Base-by-base conservation (phyloP, 2,329 filamentous ascomycete species). In the Scortechinia acanthostroma region DNA sequence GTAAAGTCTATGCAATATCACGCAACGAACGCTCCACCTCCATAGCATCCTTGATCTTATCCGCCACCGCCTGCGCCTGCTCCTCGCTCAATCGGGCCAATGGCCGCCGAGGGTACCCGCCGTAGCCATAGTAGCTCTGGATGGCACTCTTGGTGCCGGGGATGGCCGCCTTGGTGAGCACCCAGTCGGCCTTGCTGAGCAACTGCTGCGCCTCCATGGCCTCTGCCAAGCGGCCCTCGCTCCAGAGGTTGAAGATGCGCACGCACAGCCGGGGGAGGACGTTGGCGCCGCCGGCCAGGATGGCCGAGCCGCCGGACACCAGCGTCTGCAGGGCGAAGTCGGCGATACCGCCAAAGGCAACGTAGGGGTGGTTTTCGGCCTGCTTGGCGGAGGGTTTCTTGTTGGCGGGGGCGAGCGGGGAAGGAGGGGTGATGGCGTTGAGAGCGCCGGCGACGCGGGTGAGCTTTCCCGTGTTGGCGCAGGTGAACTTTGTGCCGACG, bases 401-500 rank as follows among this genome's bases (percentile, higher is more conserved):
- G 10, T n/a, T 30, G 25, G 10, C 25, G 6, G 35, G 10, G 17
- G 17, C 35, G 10, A 40, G 35, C 10, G 35, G 35, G 4, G 65
- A 59, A 48, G 60, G 66, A 10, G 84, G 80, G 0, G 83, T 89
- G 62, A 81, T 79, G 47, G 88, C 87, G 54, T 86, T 69, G 42
- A 83, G 80, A 42, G 80, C 87, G 14, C 76, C 65, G 4, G 88
- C 88, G 3, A 95, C 87, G 22, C 89, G 82, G 13, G 88, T 91
- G 52, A 94, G 75, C 68, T 94, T 95, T 51, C 89, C 89, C 1
- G 88, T 93, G 70, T 88, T 93, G 52, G 87, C 89, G 61, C 88
- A 94, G 33, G 89, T 95, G 72, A 95, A 94, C 64, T 95, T 95
- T 46, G 88, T 91, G 50, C 89, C 89, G 50, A 90, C 70, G 56